phyloP scores from a whole-genome alignment of 306 rosid species.

The Ziziphus jujuba region DNA sequence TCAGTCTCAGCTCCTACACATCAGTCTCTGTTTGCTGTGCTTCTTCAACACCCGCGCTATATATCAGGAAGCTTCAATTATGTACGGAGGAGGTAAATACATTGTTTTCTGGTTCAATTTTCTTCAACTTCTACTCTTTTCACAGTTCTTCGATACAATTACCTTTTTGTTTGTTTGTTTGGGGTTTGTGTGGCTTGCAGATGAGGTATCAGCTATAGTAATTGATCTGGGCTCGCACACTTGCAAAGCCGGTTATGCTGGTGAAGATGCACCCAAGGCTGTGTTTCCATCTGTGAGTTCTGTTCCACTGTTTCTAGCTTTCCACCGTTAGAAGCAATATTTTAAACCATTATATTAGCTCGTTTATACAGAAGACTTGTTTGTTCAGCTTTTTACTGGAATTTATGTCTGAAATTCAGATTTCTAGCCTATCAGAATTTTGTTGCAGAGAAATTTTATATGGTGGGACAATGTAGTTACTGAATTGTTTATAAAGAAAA shows the following conservation, averaged over 20 bases:
- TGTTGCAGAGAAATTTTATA: no score
- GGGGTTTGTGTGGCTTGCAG: slow-evolving; percentile 33
- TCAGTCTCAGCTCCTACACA: no score
- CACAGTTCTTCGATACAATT: neutral
- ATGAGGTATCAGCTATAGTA: slow-evolving; percentile 93
- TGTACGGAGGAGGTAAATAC: slow-evolving; percentile 97
- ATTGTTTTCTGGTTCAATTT: neutral
- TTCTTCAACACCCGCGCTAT: neutral
- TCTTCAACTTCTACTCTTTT: neutral
- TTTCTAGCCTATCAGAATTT: neutral
- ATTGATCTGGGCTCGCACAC: slow-evolving; percentile 94
- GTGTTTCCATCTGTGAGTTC: slow-evolving; percentile 86
- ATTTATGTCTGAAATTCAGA: neutral
- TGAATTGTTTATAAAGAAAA: no score
- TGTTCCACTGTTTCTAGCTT: neutral
- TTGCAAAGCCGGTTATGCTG: slow-evolving; percentile 97
- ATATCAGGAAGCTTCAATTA: slow-evolving; percentile 35
- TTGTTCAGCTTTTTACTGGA: neutral
- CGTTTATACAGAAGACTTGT: neutral
- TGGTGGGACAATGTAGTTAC: no score
- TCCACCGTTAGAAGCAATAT: no score
- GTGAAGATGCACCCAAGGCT: slow-evolving; percentile 99
- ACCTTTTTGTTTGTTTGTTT: neutral
- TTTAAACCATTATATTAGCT: neutral
- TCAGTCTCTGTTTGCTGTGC: no score